phyloP scores from a whole-genome alignment of 2,329 filamentous ascomycete genomes.

The Xylaria sp. region DNA sequence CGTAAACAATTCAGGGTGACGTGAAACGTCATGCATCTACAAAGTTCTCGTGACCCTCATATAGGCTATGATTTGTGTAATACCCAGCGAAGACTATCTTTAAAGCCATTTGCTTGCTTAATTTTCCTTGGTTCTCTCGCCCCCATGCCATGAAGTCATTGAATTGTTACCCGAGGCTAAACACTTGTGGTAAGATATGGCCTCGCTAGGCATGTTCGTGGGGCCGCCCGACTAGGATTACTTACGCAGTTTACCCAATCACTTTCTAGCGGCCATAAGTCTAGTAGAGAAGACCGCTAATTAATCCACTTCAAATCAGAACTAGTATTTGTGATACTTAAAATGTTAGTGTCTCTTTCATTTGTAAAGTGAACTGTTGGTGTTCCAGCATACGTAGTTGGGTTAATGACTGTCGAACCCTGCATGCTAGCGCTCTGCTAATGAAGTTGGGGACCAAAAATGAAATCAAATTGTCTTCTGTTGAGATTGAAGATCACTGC shows the following conservation, averaged over 20 bases:
- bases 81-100: background rate
- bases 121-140: background rate
- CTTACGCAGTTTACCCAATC: background rate
- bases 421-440: constrained; percentile 7
- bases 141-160: background rate
- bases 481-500: constrained; percentile 9
- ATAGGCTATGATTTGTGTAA: background rate
- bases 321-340: background rate
- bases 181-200: background rate
- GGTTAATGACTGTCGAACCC: background rate
- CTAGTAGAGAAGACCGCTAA: background rate
- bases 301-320: background rate
- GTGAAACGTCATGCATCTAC: background rate
- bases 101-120: background rate
- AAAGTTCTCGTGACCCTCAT: constrained; percentile 5
- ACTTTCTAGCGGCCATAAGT: background rate
- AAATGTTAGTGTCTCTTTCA: background rate
- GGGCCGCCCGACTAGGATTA: background rate
- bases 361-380: background rate
- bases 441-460: background rate
- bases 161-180: constrained; percentile 6
- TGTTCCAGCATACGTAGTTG: background rate
- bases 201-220: background rate
- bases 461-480: constrained; percentile 26
- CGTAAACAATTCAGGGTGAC: background rate